These are phyloP conservation scores for Aspergillus fijiensis DNA, from an alignment of 2,329 filamentous ascomycete genomes.

Conservation along the genomic window DNA sequence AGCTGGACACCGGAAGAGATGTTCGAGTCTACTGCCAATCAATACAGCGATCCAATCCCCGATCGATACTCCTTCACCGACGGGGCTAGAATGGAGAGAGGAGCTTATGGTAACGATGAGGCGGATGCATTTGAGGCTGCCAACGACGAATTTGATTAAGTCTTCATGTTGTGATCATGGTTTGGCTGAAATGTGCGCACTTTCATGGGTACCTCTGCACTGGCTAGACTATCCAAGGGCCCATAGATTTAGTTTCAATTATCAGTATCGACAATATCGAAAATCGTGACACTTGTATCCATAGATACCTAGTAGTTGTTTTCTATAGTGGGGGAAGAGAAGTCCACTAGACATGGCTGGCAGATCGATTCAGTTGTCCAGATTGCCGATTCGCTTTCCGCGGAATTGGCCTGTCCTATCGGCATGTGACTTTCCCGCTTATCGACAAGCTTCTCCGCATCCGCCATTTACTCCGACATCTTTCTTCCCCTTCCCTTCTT, in stretches of 20 bases:
- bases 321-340: no score
- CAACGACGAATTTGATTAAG: not conserved
- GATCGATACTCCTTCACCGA: not conserved
- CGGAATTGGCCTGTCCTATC: not conserved
- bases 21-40: not conserved
- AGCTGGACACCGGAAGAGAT: not conserved
- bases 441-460: not conserved
- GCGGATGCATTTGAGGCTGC: conserved; percentile 3
- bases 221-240: no score
- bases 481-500: not conserved
- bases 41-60: not conserved
- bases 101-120: not conserved
- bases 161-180: not conserved
- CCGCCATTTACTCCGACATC: not conserved
- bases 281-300: no score
- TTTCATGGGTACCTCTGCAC: no score
- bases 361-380: no score
- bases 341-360: no score
- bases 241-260: no score
- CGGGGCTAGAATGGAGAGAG: not conserved
- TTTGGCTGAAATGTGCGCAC: not conserved
- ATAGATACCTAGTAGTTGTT: no score
- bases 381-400: not conserved
- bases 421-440: not conserved
- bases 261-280: no score